phyloP scores from a whole-genome alignment of 306 rosid species.

The Cicer cuneatum region DNA sequence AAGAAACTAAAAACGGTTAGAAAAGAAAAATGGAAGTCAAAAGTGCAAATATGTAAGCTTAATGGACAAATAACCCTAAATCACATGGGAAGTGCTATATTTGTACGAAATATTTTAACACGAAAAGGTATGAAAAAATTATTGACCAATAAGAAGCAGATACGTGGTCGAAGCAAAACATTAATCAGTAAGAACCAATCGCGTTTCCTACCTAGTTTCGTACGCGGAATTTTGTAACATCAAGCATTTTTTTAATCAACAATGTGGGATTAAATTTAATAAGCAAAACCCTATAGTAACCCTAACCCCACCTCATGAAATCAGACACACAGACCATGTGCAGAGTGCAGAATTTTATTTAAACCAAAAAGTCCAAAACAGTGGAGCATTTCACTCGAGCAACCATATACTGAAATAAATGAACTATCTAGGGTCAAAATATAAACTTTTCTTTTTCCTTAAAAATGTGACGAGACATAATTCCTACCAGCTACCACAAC shows the following conservation, averaged over 20 bases:
- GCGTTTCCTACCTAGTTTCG: no score
- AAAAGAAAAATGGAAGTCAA: not conserved
- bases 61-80: no score
- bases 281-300: not conserved
- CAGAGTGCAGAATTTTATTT: not conserved
- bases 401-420: not conserved
- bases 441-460: not conserved
- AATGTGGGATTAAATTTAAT: no score
- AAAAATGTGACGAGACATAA: not conserved
- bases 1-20: not conserved
- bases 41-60: not conserved
- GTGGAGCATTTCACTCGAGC: not conserved
- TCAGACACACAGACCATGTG: constrained; percentile 5
- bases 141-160: no score
- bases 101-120: no score
- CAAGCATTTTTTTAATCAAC: no score
- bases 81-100: no score
- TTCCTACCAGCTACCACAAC: not conserved
- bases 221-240: no score
- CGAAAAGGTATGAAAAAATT: no score
- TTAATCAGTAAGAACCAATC: no score
- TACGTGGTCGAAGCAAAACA: no score
- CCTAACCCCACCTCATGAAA: constrained; percentile 3
- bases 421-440: not conserved
- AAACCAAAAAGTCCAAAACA: not conserved